These are phyloP conservation scores for Metschnikowia bowlesiae DNA, from an alignment of 805 yeast species.

Conservation along the genomic window DNA sequence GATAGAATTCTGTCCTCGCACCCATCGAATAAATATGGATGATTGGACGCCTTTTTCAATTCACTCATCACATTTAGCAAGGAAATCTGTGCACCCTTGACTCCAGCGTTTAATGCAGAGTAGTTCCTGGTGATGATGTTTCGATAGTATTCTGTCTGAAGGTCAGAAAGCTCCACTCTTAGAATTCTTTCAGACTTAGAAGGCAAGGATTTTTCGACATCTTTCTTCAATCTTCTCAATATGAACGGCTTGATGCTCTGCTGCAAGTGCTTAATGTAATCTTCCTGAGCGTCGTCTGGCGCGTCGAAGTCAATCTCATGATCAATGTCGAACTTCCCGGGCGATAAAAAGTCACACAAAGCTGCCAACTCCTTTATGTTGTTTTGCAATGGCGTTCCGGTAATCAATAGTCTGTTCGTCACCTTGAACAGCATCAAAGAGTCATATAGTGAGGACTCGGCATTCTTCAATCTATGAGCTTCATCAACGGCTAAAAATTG, in stretches of 20 bases:
- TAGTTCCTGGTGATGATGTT: conserved; percentile 91
- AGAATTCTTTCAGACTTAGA: conserved; percentile 93
- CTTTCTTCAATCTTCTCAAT: conserved; percentile 88
- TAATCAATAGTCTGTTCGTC: conserved; percentile 78
- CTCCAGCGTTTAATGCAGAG: conserved; percentile 83
- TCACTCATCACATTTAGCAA: conserved; percentile 91
- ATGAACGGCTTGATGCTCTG: conserved; percentile 85
- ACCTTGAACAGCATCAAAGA: conserved; percentile 78
- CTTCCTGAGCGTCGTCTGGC: conserved; percentile 83
- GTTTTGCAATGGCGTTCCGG: conserved; percentile 98
- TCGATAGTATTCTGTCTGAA: conserved; percentile 92
- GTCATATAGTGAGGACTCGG: conserved; percentile 90
- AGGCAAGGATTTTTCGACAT: conserved; percentile 95
- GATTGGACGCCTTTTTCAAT: conserved; percentile 93
- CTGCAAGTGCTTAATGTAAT: conserved; percentile 81
- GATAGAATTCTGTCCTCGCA: conserved; percentile 81
- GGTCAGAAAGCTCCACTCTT: conserved; percentile 90
- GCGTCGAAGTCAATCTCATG: conserved; percentile 94
- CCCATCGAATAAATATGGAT: conserved; percentile 90
- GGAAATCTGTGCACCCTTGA: conserved; percentile 70
- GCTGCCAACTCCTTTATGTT: conserved; percentile 95
- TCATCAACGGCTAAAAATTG: conserved; percentile 97
- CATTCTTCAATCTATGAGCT: conserved; percentile 93
- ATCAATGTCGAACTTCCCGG: conserved; percentile 84
- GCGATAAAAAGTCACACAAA: conserved; percentile 90